These are phyloP conservation scores for Herpetomonas samuelpessoai DNA, from an alignment of 208 protist species.

Conservation along the genomic window DNA sequence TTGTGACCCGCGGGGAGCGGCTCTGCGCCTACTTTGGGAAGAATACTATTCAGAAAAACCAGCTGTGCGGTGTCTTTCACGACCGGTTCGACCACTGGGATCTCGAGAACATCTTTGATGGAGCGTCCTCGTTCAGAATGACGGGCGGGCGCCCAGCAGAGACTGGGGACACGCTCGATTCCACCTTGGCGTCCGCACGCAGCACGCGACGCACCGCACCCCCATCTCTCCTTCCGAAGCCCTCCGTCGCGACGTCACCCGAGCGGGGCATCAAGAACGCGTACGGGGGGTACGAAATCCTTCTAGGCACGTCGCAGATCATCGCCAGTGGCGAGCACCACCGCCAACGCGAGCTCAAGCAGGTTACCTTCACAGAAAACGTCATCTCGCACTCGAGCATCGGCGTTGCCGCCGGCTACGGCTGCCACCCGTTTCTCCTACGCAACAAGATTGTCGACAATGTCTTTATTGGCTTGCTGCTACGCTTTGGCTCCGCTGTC, in stretches of 20 bases:
- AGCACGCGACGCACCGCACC: background rate
- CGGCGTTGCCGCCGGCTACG: constrained; percentile 64
- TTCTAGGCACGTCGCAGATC: constrained; percentile 54
- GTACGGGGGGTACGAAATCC: constrained; percentile 50
- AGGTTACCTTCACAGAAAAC: constrained; percentile 78
- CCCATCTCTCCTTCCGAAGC: background rate
- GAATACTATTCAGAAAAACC: constrained; percentile 72
- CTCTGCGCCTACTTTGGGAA: constrained; percentile 49
- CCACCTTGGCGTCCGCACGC: background rate
- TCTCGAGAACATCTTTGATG: constrained; percentile 15
- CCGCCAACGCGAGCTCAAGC: constrained; percentile 45
- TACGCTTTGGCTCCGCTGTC: constrained; percentile 63
- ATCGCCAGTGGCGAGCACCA: constrained; percentile 38
- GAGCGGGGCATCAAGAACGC: constrained; percentile 37
- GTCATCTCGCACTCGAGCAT: constrained; percentile 66
- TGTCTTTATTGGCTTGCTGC: constrained; percentile 80
- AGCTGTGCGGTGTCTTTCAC: constrained; percentile 78
- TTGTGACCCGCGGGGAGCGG: constrained; percentile 18
- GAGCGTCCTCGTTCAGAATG: no score
- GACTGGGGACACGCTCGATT: background rate
- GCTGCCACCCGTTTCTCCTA: constrained; percentile 73
- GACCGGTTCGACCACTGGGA: constrained; percentile 75
- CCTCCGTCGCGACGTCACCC: constrained; percentile 9
- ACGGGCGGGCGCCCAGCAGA: background rate
- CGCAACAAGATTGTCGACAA: constrained; percentile 65